Base-by-base conservation (phyloP, 2,329 filamentous ascomycete genomes). In the Myriosclerotinia curreyana region DNA sequence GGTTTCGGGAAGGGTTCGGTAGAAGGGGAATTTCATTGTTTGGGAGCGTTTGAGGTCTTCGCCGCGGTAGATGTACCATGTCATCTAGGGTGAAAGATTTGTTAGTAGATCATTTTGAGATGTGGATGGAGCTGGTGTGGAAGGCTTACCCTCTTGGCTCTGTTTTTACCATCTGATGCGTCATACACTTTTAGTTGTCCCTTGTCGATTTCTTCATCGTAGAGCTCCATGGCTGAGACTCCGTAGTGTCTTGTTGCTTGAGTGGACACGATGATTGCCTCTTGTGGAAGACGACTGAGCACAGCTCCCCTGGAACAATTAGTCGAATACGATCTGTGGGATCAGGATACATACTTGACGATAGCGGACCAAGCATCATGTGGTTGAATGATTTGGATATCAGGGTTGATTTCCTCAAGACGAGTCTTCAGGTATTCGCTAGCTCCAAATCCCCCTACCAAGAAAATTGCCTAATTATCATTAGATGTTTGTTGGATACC, bases 341-440 rank as follows among this genome's bases (percentile, higher is more conserved):
- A 60, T 36, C 5, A 54, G 25, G 50, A 8, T 15, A 53, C 65
- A 61, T 64, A 70, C 70, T 66, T 69, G 34, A 67, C 68, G 25
- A 69, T 71, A 1, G 69, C 66, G 9, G 59, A 60, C 69, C 68
- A 70, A 4, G 69, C 70, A 50, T 64, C 64, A 14, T 62, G 61
- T 17, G 69, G 68, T 48, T 69, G 66, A 5, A 68, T 66, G 25
- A 69, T 59, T 48, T 68, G 63, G 38, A 69, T 68, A 8, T 68
- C 62, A 14, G 73, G 69, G 17, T 81, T 71, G 0, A 76, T 71
- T 58, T 76, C 71, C 49, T 76, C 72, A 8, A 83, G 70, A 12
- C 77, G 74, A 62, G 77, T 73, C 68, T 77, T 78, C 22, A 73
- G 58, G 50, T 71, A 71, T 49, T 66, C 51, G 42, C 46, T 68